phyloP scores from a whole-genome alignment of 192 early-diverging fungal species.

The Coemansia sp. region DNA sequence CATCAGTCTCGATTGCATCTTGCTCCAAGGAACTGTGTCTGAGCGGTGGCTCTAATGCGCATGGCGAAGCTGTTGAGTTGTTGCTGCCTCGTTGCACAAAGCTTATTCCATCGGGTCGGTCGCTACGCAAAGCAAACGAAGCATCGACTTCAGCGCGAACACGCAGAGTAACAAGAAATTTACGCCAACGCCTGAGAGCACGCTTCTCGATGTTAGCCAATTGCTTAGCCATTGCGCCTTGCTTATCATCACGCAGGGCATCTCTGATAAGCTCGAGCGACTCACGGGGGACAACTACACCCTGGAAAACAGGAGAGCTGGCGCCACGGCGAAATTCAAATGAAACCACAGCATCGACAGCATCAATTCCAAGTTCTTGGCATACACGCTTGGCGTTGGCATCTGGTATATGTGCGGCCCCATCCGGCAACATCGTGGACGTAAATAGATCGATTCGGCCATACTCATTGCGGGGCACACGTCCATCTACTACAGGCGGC shows the following conservation, averaged over 20 bases:
- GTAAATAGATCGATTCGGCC: slow-evolving; percentile 87
- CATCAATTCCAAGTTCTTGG: slow-evolving; percentile 74
- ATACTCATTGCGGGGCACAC: slow-evolving; percentile 76
- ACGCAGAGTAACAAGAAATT: slow-evolving; percentile 32
- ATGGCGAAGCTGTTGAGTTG: neutral
- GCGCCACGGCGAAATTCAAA: slow-evolving; percentile 30
- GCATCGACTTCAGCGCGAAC: slow-evolving; percentile 47
- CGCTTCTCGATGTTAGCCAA: slow-evolving; percentile 14
- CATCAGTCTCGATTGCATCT: neutral
- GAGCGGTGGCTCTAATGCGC: neutral
- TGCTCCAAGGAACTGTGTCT: neutral
- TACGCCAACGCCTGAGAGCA: slow-evolving; percentile 30
- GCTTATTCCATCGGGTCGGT: slow-evolving; percentile 15
- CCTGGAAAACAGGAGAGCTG: slow-evolving; percentile 28
- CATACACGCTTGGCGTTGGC: slow-evolving; percentile 66
- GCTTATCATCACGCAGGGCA: slow-evolving; percentile 20
- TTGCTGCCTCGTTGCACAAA: neutral
- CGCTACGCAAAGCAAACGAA: slow-evolving; percentile 36
- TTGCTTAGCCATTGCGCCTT: neutral
- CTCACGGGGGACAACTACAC: slow-evolving; percentile 32
- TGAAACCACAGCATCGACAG: slow-evolving; percentile 76
- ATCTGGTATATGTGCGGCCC: slow-evolving; percentile 69
- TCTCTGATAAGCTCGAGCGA: slow-evolving; percentile 27
- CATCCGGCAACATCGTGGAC: slow-evolving; percentile 78
- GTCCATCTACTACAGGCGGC: slow-evolving; percentile 65